Evolutionary conservation across 495 filamentous ascomycete genomes (phyloP).

Genomic region (Neurospora sp.): DNA sequence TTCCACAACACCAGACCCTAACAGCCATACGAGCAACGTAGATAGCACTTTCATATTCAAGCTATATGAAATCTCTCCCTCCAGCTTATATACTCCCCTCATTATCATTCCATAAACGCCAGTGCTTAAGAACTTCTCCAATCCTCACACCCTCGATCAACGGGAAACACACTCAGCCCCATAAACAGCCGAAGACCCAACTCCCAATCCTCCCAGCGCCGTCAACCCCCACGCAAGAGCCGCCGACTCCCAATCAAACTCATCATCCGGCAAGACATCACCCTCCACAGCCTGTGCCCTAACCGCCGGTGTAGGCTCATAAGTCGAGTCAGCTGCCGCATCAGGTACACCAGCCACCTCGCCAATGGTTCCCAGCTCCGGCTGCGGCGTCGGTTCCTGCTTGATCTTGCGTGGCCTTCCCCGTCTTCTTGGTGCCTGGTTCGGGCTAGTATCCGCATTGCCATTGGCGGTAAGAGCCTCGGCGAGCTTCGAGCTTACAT

Average conservation of each 20-base stretch:
- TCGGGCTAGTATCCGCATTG: not conserved
- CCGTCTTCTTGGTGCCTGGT: slow-evolving; percentile 9
- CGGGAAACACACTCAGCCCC: slow-evolving; percentile 33
- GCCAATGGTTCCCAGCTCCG: slow-evolving; percentile 7
- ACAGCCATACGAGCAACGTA: not conserved
- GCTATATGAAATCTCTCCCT: not conserved
- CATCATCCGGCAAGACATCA: slow-evolving; percentile 22
- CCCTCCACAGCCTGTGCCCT: slow-evolving; percentile 14
- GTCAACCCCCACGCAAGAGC: slow-evolving; percentile 36
- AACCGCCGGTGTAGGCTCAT: slow-evolving; percentile 19
- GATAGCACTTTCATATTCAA: not conserved
- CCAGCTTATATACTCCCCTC: not conserved
- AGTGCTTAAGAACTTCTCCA: not conserved
- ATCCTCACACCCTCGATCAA: slow-evolving; percentile 8
- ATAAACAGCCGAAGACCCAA: slow-evolving; percentile 31
- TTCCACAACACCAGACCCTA: not conserved
- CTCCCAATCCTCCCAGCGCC: slow-evolving; percentile 30
- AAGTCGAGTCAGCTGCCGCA: slow-evolving; percentile 12
- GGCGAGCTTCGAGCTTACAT: not conserved
- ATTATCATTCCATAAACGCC: not conserved
- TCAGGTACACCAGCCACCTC: slow-evolving; percentile 5
- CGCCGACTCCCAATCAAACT: slow-evolving; percentile 36
- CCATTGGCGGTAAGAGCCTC: not conserved
- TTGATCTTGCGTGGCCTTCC: slow-evolving; percentile 23
- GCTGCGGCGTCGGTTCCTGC: slow-evolving; percentile 14